phyloP scores from a whole-genome alignment of 495 filamentous ascomycete species.

The Neurospora intermedia region DNA sequence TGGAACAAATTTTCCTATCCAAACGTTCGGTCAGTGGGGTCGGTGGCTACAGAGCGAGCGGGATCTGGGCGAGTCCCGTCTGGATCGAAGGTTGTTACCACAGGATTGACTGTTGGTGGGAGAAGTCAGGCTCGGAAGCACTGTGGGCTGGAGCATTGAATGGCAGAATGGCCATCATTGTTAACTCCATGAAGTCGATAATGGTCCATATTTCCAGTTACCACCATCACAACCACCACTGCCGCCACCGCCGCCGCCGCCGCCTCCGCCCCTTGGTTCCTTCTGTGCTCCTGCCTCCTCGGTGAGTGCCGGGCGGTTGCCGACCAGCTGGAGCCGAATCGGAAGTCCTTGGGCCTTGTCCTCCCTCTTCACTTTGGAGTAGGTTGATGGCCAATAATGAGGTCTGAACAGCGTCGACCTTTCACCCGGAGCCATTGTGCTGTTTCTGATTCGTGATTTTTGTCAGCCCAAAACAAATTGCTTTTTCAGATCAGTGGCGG shows the following conservation, averaged over 20 bases:
- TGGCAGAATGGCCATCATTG: neutral
- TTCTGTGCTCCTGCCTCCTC: neutral
- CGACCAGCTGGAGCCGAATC: neutral
- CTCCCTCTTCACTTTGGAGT: neutral
- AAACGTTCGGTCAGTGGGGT: conserved; percentile 17
- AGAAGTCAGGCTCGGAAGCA: neutral
- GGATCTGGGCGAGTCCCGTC: neutral
- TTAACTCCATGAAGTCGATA: neutral
- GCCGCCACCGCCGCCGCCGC: neutral
- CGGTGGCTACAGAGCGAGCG: neutral
- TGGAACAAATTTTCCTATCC: conserved; percentile 8
- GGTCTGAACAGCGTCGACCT: neutral
- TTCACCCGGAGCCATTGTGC: neutral
- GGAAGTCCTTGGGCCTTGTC: neutral
- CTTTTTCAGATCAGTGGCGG: conserved; percentile 11
- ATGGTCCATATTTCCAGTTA: neutral
- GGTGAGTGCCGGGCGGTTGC: neutral
- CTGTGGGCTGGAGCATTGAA: neutral
- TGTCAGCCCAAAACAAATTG: conserved; percentile 2
- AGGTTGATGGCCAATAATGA: conserved; percentile 1
- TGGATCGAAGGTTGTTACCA: neutral
- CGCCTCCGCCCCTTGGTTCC: neutral
- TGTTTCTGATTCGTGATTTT: conserved; percentile 10
- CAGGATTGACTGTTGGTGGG: neutral
- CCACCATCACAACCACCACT: neutral